phyloP scores from a whole-genome alignment of 257 asterid species.

The Nicotiana sylvestris region DNA sequence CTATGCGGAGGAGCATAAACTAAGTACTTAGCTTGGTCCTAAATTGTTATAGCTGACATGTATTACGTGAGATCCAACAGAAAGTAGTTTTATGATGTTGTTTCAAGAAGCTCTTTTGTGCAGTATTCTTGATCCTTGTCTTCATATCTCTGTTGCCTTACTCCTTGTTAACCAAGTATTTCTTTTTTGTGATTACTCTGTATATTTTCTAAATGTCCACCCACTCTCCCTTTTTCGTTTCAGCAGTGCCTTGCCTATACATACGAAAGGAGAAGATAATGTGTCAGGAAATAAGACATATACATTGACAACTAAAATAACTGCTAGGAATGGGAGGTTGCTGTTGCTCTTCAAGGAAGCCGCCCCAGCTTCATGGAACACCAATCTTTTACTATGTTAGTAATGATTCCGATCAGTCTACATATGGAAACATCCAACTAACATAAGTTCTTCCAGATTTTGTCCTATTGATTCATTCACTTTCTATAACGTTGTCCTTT shows the following conservation, averaged over 20 bases:
- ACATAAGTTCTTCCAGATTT: neutral
- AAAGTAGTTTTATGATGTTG: neutral
- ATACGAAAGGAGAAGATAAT: neutral
- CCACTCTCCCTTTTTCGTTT: neutral
- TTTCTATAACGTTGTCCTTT: neutral
- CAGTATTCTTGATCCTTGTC: neutral
- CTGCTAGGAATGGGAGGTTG: constrained; percentile 65
- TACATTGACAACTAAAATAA: neutral
- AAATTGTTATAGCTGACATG: neutral
- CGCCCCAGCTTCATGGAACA: constrained; percentile 61
- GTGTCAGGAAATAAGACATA: constrained; percentile 1
- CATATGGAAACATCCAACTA: neutral
- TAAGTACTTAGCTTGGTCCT: neutral
- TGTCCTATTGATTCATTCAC: neutral
- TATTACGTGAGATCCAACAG: neutral
- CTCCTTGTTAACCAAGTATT: neutral
- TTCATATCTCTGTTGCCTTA: neutral
- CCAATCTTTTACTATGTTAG: constrained; percentile 72
- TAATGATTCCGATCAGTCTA: constrained; percentile 14
- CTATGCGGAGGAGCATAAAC: neutral
- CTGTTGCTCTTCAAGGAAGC: constrained; percentile 72
- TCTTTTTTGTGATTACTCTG: neutral
- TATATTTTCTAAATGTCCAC: neutral
- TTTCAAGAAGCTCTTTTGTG: neutral
- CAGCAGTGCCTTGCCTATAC: neutral